A percentile compares a stretch with the other conserved stretches of the same genome.
Evolutionary conservation across 116 monocot species (phyloP).

Genomic region (Iris pallida): DNA sequence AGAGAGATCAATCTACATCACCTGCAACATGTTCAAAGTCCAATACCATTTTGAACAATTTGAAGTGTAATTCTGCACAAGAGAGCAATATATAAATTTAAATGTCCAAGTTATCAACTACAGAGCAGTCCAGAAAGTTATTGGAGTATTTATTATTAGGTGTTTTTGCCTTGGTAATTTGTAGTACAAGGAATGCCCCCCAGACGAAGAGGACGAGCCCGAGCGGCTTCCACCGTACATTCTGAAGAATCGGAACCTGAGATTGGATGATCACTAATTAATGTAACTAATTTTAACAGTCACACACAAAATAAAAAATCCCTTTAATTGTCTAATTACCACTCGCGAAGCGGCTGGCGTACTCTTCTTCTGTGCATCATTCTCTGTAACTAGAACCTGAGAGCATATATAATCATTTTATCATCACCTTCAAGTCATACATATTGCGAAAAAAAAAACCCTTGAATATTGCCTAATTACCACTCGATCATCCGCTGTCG

Average conservation of each 20-base stretch:
- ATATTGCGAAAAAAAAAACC: not conserved
- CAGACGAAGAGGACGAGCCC: constrained; percentile 37
- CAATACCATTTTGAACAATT: constrained; percentile 68
- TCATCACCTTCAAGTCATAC: not conserved
- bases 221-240: constrained; percentile 41
- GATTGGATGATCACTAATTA: not conserved
- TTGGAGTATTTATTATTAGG: not conserved
- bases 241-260: constrained; percentile 31
- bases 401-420: not conserved
- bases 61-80: constrained; percentile 51
- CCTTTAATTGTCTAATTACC: too few species aligned
- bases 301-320: too few species aligned
- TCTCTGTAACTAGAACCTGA: constrained; percentile 36
- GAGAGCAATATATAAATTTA: not conserved
- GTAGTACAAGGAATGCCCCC: constrained; percentile 33
- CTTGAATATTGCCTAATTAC: constrained; percentile 16
- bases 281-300: too few species aligned
- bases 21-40: constrained; percentile 72
- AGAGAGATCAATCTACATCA: constrained; percentile 1
- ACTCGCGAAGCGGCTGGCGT: too few species aligned
- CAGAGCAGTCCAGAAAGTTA: not conserved
- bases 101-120: not conserved
- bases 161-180: constrained; percentile 23
- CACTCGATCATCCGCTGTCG: constrained; percentile 21
- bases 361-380: not conserved